Conservation (phyloP, 371 early-diverging fungal genomes). For the Blyttiomyces sp. region DNA sequence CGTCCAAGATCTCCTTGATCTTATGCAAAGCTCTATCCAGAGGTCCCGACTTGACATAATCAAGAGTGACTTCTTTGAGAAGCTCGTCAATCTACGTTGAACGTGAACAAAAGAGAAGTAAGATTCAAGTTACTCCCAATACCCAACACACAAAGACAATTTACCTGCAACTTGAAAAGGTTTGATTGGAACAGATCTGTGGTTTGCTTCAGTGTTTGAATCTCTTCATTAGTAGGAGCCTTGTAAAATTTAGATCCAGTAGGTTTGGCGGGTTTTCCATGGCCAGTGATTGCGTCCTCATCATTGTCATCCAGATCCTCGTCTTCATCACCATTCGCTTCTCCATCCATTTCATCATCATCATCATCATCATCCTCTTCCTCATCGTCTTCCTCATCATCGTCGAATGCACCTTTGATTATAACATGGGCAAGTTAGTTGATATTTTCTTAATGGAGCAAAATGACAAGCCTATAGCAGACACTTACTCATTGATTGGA, state of each 20-base stretch:
- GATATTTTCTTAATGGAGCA: no score
- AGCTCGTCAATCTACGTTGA: conserved; percentile 73
- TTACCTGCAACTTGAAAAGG: conserved; percentile 80
- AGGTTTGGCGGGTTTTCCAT: not conserved
- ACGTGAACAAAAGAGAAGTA: not conserved
- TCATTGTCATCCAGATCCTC: conserved; percentile 15
- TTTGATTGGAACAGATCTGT: conserved; percentile 85
- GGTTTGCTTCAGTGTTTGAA: conserved; percentile 78
- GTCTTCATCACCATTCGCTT: conserved; percentile 36
- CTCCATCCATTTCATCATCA: not conserved
- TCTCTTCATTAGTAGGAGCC: conserved; percentile 75
- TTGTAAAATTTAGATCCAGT: conserved; percentile 34
- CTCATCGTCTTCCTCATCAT: conserved; percentile 8
- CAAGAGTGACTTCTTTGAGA: conserved; percentile 64
- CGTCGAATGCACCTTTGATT: not conserved
- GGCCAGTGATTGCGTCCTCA: not conserved
- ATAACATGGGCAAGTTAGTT: no score
- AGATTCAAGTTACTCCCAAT: not conserved
- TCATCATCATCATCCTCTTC: not conserved
- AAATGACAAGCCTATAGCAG: no score
- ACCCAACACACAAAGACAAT: not conserved
- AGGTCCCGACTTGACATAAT: conserved; percentile 59
- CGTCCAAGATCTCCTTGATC: conserved; percentile 47
- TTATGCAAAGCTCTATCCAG: conserved; percentile 73
- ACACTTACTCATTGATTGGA: no score